phyloP scores from a whole-genome alignment of 805 yeast species.

The Teunomyces pallodes region DNA sequence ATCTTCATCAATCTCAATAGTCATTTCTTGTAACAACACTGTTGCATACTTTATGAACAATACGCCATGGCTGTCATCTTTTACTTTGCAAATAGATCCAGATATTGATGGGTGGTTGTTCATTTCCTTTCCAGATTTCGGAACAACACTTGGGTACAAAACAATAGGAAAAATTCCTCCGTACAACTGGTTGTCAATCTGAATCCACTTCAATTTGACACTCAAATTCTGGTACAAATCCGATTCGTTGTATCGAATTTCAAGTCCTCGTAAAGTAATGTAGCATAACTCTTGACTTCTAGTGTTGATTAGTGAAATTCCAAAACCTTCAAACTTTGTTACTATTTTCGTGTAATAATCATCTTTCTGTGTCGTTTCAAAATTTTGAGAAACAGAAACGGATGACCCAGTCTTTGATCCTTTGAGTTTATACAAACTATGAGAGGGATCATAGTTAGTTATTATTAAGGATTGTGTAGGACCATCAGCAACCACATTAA shows the following conservation, averaged over 20 bases:
- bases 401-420: constrained; percentile 23
- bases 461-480: constrained; percentile 87
- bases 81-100: constrained; percentile 76
- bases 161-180: constrained; percentile 88
- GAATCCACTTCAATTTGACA: constrained; percentile 88
- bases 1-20: constrained; percentile 92
- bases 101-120: constrained; percentile 88
- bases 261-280: constrained; percentile 77
- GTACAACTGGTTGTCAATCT: constrained; percentile 85
- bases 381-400: constrained; percentile 36
- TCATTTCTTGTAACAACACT: constrained; percentile 80
- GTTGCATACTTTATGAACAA: constrained; percentile 90
- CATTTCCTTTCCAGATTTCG: constrained; percentile 79
- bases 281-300: constrained; percentile 77
- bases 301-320: constrained; percentile 77
- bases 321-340: constrained; percentile 78
- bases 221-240: constrained; percentile 79
- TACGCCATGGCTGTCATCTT: constrained; percentile 90
- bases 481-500: constrained; percentile 95
- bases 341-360: constrained; percentile 53
- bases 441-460: constrained; percentile 74
- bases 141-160: constrained; percentile 85
- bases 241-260: constrained; percentile 76
- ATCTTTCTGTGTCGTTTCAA: constrained; percentile 54
- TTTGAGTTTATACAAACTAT: constrained; percentile 67